Evolutionary conservation across 148 eudicot species (phyloP), one percentile per base, ranked within the genome.

Genomic region (Mesembryanthemum crystallinum): DNA sequence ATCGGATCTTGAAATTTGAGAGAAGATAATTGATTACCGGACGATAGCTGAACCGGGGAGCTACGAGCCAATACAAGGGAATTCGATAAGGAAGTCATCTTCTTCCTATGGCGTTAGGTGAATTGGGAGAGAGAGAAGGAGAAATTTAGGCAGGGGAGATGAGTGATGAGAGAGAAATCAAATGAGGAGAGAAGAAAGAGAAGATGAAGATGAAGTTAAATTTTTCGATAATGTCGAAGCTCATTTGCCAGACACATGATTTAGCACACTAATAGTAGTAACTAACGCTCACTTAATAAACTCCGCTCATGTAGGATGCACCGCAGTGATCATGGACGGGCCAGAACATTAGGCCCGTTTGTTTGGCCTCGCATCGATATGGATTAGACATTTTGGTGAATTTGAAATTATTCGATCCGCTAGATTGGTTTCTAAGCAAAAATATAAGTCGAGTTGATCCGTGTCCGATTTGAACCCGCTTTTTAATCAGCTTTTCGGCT

Each of bases 71-170:
- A 32, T 49, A 82, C 67, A 52, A 82, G 76, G 24, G 93, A 82
- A 65, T 86, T 89, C 5, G 87, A 81, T 2, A 88, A 52, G 67
- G 87, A 71, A 63, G 78, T 43, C 89, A 86, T 87, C 21, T 71
- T 18, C 42, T n/a, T n/a, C n/a, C n/a, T n/a, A n/a, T n/a, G n/a
- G n/a, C n/a, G n/a, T n/a, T n/a, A n/a, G n/a, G n/a, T n/a, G n/a
- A 3, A 59, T 43, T 54, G 27, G 8, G 35, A 30, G 76, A 47
- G 73, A 49, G 23, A 2, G 29, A 8, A 49, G 52, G 49, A 60
- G 60, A 72, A 18, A 58, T 11, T 1, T 14, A 35, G 70, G 39
- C 43, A 39, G n/a, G n/a, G n/a, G n/a, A n/a, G n/a, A n/a, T n/a
- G n/a, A 37, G 9, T 39, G 29, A 39, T 3, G 60, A 59, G 69